Evolutionary conservation across 768 basidiomycete species (phyloP).

Genomic region (Rhodotorula toruloides): DNA sequence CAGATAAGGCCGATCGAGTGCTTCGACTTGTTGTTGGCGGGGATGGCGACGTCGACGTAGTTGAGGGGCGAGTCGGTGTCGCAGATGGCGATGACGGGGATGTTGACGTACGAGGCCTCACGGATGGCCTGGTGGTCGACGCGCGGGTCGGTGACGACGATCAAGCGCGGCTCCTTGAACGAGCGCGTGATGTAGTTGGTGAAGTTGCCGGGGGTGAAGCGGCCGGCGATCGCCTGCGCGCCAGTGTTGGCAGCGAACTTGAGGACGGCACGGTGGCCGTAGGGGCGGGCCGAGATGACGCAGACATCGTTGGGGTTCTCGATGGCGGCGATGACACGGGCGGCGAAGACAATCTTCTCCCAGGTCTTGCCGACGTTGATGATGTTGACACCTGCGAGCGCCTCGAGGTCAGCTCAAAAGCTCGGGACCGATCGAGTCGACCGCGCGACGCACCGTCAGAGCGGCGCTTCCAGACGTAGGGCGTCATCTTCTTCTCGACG

Average conservation of each 20-base stretch:
- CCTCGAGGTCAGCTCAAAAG: not conserved
- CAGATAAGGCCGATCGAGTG: constrained; percentile 95
- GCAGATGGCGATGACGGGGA: constrained; percentile 97
- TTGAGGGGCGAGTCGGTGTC: constrained; percentile 97
- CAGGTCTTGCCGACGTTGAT: constrained; percentile 99
- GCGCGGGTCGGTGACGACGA: constrained; percentile 96
- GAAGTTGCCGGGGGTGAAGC: constrained; percentile 98
- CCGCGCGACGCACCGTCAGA: constrained; percentile 66
- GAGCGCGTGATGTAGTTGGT: constrained; percentile 88
- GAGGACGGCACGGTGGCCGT: constrained; percentile 98
- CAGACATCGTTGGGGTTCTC: constrained; percentile 98
- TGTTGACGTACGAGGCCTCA: constrained; percentile 99
- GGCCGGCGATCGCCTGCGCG: constrained; percentile 96
- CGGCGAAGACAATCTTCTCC: constrained; percentile 98
- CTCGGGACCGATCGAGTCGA: not conserved
- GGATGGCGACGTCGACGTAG: constrained; percentile 97
- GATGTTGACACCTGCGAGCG: constrained; percentile 75
- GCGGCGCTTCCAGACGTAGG: constrained; percentile 96
- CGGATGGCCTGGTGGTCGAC: constrained; percentile 99
- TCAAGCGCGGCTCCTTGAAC: constrained; percentile 99
- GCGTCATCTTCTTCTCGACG: constrained; percentile 98
- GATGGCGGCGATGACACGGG: constrained; percentile 74
- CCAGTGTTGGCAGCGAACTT: constrained; percentile 98
- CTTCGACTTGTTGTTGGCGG: constrained; percentile 98
- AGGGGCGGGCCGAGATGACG: constrained; percentile 96